phyloP scores from a whole-genome alignment of 345 rosid species.

The Sonneratia alba region DNA sequence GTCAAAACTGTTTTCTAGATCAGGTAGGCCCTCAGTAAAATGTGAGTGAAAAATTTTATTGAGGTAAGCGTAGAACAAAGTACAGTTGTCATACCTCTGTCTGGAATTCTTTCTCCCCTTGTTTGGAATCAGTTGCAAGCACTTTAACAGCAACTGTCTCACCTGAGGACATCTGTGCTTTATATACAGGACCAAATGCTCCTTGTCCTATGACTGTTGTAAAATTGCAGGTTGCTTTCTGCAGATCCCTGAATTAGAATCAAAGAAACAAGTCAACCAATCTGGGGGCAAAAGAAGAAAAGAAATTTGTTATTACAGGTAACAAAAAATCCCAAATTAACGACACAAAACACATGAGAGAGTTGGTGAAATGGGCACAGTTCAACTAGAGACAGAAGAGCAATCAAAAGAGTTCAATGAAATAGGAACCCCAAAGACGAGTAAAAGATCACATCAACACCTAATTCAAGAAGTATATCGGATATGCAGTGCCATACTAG shows the following conservation, averaged over 20 bases:
- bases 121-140: constrained; percentile 92
- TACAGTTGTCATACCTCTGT: constrained; percentile 52
- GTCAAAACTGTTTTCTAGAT: not conserved
- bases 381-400: too few relatives aligned
- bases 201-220: constrained; percentile 91
- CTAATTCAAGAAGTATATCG: not conserved
- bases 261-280: constrained; percentile 6
- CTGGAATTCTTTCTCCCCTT: constrained; percentile 97
- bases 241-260: constrained; percentile 71
- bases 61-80: not conserved
- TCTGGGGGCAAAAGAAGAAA: not conserved
- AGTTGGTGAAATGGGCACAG: not conserved
- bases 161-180: constrained; percentile 89
- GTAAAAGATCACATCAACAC: not conserved
- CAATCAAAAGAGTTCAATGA: too few relatives aligned
- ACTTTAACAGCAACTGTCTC: constrained; percentile 95
- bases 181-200: constrained; percentile 98
- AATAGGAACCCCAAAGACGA: too few relatives aligned
- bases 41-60: not conserved
- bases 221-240: constrained; percentile 85
- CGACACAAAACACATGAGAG: not conserved
- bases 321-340: not conserved
- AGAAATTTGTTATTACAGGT: not conserved
- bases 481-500: not conserved
- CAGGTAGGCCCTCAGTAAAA: not conserved